Evolutionary conservation across 2,329 filamentous ascomycete genomes (phyloP).

Genomic region (Colletotrichum chrysophilum): DNA sequence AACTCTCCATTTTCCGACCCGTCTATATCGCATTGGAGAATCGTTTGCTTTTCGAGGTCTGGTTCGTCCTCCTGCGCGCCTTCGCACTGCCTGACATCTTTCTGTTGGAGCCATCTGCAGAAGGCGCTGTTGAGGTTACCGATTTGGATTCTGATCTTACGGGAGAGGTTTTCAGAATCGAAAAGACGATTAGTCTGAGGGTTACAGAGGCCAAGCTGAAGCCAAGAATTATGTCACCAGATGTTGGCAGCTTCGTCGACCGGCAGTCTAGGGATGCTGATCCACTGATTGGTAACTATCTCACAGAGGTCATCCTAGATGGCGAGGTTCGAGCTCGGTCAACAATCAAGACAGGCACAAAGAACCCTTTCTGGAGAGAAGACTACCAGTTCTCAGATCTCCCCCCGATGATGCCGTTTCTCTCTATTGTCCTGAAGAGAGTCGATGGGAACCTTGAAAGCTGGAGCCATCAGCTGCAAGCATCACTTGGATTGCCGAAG

Average conservation of each 20-base stretch:
- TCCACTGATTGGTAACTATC: constrained; percentile 68
- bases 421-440: constrained; percentile 76
- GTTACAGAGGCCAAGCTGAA: constrained; percentile 69
- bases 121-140: constrained; percentile 41
- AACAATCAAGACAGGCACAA: constrained; percentile 71
- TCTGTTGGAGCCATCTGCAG: constrained; percentile 57
- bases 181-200: constrained; percentile 64
- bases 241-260: constrained; percentile 24
- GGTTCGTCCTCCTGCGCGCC: constrained; percentile 90
- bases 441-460: constrained; percentile 56
- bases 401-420: constrained; percentile 69
- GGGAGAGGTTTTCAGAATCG: constrained; percentile 63
- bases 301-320: constrained; percentile 81
- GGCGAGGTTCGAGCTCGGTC: constrained; percentile 81
- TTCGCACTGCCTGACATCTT: constrained; percentile 94
- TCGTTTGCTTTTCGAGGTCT: constrained; percentile 92
- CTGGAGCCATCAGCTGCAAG: constrained; percentile 48
- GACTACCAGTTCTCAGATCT: constrained; percentile 80
- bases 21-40: constrained; percentile 89
- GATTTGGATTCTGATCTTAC: constrained; percentile 44
- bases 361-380: constrained; percentile 82
- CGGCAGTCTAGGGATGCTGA: constrained; percentile 46
- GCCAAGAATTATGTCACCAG: constrained; percentile 29
- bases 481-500: constrained; percentile 46
- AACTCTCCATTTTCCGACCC: constrained; percentile 80